Conservation (phyloP, 805 yeast genomes). For the Candida tammaniensis region DNA sequence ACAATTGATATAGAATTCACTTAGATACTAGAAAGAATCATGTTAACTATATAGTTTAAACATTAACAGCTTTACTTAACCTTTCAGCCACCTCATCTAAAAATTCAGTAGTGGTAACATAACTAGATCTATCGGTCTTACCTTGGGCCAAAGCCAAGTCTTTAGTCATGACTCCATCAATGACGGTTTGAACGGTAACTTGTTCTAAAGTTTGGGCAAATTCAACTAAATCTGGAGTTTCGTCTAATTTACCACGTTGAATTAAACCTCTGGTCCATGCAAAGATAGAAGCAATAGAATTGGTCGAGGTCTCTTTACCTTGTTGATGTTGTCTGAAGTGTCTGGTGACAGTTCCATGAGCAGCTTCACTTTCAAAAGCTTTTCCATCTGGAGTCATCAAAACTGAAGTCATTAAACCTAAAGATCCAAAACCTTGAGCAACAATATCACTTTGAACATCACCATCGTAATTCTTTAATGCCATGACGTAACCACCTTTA, state of each 20-base stretch:
- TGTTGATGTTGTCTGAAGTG: constrained; percentile 79
- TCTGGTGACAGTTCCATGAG: constrained; percentile 86
- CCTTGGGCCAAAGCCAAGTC: constrained; percentile 76
- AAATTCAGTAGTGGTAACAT: constrained; percentile 74
- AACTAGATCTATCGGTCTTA: constrained; percentile 55
- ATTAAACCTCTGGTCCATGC: constrained; percentile 86
- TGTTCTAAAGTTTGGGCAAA: constrained; percentile 66
- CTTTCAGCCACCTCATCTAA: constrained; percentile 71
- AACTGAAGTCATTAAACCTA: constrained; percentile 82
- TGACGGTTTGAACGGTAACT: constrained; percentile 71
- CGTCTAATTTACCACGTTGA: constrained; percentile 76
- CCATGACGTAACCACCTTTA: constrained; percentile 77
- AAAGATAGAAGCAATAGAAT: constrained; percentile 80
- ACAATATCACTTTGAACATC: constrained; percentile 84
- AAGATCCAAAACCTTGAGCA: constrained; percentile 83
- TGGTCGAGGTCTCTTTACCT: constrained; percentile 81
- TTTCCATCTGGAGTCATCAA: constrained; percentile 83
- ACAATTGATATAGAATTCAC: no score
- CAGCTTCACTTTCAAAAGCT: constrained; percentile 84
- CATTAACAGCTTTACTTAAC: constrained; percentile 27
- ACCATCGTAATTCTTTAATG: constrained; percentile 82
- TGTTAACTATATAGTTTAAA: not conserved
- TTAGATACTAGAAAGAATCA: no score
- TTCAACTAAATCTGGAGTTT: constrained; percentile 64
- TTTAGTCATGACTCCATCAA: constrained; percentile 79